These are phyloP conservation scores for Simmondsia chinensis DNA, from an alignment of 148 eudicot genomes.

Conservation along the genomic window DNA sequence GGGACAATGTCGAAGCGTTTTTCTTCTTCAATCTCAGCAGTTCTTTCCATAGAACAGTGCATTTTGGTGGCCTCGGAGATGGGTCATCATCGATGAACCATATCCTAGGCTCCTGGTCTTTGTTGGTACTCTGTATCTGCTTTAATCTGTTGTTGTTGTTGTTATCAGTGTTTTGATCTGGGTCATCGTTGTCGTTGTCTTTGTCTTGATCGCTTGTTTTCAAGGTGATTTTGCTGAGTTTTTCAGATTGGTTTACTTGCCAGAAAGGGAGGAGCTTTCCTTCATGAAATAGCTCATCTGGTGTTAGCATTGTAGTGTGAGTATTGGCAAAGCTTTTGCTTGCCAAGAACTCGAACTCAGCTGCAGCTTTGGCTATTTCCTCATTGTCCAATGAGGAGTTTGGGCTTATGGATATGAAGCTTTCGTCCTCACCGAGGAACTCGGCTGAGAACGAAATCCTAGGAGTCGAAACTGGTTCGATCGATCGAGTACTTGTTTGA, in stretches of 20 bases:
- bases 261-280: conserved; percentile 48
- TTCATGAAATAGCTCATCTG: conserved; percentile 51
- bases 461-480: too few species aligned
- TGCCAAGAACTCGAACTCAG: conserved; percentile 42
- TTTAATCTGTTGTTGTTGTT: not conserved
- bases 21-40: conserved; percentile 43
- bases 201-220: conserved; percentile 6
- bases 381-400: conserved; percentile 2
- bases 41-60: conserved; percentile 72
- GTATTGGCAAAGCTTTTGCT: conserved; percentile 7
- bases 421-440: conserved; percentile 37
- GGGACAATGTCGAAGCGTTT: conserved; percentile 20
- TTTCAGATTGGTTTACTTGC: conserved; percentile 33
- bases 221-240: conserved; percentile 22
- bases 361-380: not conserved
- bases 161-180: too few species aligned
- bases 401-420: conserved; percentile 25
- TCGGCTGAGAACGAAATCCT: conserved; percentile 48
- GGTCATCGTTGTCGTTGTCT: conserved; percentile 5
- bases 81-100: conserved; percentile 70
- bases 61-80: conserved; percentile 63
- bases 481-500: too few species aligned
- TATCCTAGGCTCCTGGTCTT: conserved; percentile 1
- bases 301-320: conserved; percentile 28
- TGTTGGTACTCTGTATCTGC: too few species aligned